These are phyloP conservation scores for Holtermannia corniformis DNA, from an alignment of 768 basidiomycete genomes.

Conservation along the genomic window DNA sequence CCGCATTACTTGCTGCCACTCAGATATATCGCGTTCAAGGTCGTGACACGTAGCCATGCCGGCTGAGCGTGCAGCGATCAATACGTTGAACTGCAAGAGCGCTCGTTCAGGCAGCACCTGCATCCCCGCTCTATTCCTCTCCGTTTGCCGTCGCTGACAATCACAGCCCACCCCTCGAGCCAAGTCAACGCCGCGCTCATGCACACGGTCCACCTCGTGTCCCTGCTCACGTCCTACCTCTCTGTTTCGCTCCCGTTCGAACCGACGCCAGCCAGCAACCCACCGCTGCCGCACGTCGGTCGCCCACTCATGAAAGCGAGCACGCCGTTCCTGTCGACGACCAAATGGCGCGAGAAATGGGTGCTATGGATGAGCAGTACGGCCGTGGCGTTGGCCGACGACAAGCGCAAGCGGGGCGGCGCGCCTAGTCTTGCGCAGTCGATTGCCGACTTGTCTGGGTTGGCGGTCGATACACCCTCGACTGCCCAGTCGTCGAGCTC, in stretches of 20 bases:
- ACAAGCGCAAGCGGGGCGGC: background rate
- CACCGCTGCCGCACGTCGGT: constrained; percentile 12
- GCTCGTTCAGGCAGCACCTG: no score
- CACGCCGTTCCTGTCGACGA: constrained; percentile 20
- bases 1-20: no score
- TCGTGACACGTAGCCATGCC: no score
- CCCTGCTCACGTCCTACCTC: constrained; percentile 32
- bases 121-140: no score
- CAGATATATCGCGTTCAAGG: no score
- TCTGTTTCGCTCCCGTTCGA: constrained; percentile 29
- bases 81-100: no score
- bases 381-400: constrained; percentile 9
- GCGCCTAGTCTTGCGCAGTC: background rate
- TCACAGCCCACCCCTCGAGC: constrained; percentile 15
- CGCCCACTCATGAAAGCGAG: constrained; percentile 20
- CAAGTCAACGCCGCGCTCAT: constrained; percentile 27
- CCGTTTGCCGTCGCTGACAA: no score
- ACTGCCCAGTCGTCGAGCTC: background rate
- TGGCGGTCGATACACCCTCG: background rate
- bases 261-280: constrained; percentile 5
- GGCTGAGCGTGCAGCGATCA: no score
- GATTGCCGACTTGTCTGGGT: background rate
- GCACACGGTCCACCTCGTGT: constrained; percentile 31
- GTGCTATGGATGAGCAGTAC: constrained; percentile 19
- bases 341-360: constrained; percentile 21